Evolutionary conservation across 805 yeast genomes (phyloP).

Genomic region (Yamadazyma tumulicola): DNA sequence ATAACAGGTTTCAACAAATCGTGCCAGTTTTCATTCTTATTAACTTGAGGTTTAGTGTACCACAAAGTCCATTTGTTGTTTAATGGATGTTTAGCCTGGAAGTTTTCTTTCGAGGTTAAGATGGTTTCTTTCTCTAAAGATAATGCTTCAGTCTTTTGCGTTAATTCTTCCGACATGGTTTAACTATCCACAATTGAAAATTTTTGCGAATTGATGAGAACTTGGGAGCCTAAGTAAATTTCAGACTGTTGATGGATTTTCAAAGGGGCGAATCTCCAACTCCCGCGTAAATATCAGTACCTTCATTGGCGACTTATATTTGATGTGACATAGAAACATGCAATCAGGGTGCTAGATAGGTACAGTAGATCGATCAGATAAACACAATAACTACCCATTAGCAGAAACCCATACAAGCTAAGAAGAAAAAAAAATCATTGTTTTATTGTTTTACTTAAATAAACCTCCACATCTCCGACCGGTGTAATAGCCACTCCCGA

Average conservation of each 20-base stretch:
- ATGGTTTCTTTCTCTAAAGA: slow-evolving; percentile 46
- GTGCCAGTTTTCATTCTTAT: slow-evolving; percentile 80
- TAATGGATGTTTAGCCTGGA: slow-evolving; percentile 82
- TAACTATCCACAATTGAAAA: slow-evolving; percentile 7
- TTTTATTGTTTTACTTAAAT: too few species aligned
- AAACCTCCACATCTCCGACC: too few species aligned
- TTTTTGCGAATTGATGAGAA: slow-evolving; percentile 4
- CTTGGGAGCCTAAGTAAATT: slow-evolving; percentile 2
- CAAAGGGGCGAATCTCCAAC: not conserved
- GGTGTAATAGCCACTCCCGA: too few species aligned
- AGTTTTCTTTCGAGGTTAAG: slow-evolving; percentile 57
- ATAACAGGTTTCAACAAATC: slow-evolving; percentile 91
- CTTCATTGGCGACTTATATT: too few species aligned
- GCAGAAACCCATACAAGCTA: too few species aligned
- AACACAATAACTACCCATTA: too few species aligned
- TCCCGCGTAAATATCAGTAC: not conserved
- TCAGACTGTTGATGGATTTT: not conserved
- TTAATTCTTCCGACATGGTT: slow-evolving; percentile 42
- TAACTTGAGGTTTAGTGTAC: slow-evolving; percentile 92
- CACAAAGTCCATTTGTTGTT: slow-evolving; percentile 92
- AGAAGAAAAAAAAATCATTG: too few species aligned
- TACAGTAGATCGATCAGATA: too few species aligned
- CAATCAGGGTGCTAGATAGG: too few species aligned
- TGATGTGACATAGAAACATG: too few species aligned
- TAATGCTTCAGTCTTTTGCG: slow-evolving; percentile 42